Conservation (phyloP, 371 early-diverging fungal genomes). For the Basidiobolus meristosporus region DNA sequence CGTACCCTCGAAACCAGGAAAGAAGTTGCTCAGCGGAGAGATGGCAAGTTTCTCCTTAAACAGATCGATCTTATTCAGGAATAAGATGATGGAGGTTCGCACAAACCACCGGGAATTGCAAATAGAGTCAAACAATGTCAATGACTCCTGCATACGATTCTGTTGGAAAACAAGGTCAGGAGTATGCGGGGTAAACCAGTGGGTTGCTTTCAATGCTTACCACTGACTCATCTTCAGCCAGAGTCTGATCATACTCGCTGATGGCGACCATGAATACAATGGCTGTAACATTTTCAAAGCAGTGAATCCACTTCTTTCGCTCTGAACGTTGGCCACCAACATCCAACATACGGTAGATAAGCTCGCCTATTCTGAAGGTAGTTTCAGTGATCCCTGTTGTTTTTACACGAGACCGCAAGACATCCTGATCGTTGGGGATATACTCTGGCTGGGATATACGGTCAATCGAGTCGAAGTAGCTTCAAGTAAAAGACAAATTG, state of each 20-base stretch:
- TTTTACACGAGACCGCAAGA: slow-evolving; percentile 67
- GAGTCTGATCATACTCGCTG: slow-evolving; percentile 87
- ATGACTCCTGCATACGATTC: slow-evolving; percentile 77
- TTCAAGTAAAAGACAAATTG: slow-evolving; percentile 5
- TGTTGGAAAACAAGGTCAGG: too few relatives aligned
- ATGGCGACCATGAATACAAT: slow-evolving; percentile 89
- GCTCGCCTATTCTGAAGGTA: slow-evolving; percentile 60
- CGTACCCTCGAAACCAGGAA: slow-evolving; percentile 70
- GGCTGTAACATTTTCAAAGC: slow-evolving; percentile 91
- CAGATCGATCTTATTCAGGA: slow-evolving; percentile 91
- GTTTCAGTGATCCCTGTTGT: slow-evolving; percentile 81
- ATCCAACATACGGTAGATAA: slow-evolving; percentile 84
- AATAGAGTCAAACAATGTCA: slow-evolving; percentile 86
- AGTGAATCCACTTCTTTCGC: slow-evolving; percentile 90
- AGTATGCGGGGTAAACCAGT: too few relatives aligned
- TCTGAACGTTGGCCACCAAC: slow-evolving; percentile 89
- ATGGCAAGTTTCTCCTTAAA: slow-evolving; percentile 66
- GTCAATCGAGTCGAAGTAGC: slow-evolving; percentile 80
- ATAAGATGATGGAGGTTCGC: slow-evolving; percentile 81
- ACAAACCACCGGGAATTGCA: slow-evolving; percentile 89
- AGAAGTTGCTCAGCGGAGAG: slow-evolving; percentile 59
- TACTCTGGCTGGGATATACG: slow-evolving; percentile 62
- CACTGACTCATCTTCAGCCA: slow-evolving; percentile 86
- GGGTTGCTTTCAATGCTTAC: too few relatives aligned
- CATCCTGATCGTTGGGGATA: slow-evolving; percentile 77